These are phyloP conservation scores for Epichloe brachyelytri DNA, from an alignment of 2,329 filamentous ascomycete genomes.

Conservation along the genomic window DNA sequence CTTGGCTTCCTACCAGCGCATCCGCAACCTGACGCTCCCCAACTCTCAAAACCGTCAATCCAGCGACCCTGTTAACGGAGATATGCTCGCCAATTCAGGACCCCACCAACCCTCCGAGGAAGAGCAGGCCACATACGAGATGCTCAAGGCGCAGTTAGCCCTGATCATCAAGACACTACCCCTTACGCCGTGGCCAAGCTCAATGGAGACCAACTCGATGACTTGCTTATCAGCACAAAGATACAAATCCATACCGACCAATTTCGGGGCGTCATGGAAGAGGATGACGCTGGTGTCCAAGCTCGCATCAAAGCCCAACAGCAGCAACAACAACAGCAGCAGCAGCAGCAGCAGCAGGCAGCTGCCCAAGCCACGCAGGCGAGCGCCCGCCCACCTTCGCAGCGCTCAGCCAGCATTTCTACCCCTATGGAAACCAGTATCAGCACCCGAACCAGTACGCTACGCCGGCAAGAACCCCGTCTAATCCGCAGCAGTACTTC, in stretches of 20 bases:
- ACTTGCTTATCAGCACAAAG: slow-evolving; percentile 69
- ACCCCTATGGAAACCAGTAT: slow-evolving; percentile 31
- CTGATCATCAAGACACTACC: slow-evolving; percentile 64
- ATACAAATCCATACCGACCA: slow-evolving; percentile 61
- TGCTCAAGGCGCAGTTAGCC: slow-evolving; percentile 61
- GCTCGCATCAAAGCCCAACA: slow-evolving; percentile 32
- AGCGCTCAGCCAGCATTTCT: slow-evolving; percentile 25
- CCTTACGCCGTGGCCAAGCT: slow-evolving; percentile 79
- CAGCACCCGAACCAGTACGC: slow-evolving; percentile 31
- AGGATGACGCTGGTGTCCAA: slow-evolving; percentile 55
- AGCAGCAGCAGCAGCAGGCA: slow-evolving; percentile 4
- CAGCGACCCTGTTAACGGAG: slow-evolving; percentile 50
- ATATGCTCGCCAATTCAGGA: slow-evolving; percentile 54
- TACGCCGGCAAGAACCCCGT: slow-evolving; percentile 32
- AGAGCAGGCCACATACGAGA: slow-evolving; percentile 51
- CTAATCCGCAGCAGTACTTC: slow-evolving; percentile 32
- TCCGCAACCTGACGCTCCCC: slow-evolving; percentile 57
- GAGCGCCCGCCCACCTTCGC: slow-evolving; percentile 20
- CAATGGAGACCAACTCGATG: slow-evolving; percentile 73
- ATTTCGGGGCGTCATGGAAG: slow-evolving; percentile 70
- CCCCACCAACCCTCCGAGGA: slow-evolving; percentile 55
- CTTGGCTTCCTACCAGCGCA: slow-evolving; percentile 64
- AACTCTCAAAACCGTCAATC: slow-evolving; percentile 49
- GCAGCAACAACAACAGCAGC: slow-evolving; percentile 11
- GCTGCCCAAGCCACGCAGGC: slow-evolving; percentile 14